Conservation (phyloP, 345 rosid species). For the Brassica nigra region DNA sequence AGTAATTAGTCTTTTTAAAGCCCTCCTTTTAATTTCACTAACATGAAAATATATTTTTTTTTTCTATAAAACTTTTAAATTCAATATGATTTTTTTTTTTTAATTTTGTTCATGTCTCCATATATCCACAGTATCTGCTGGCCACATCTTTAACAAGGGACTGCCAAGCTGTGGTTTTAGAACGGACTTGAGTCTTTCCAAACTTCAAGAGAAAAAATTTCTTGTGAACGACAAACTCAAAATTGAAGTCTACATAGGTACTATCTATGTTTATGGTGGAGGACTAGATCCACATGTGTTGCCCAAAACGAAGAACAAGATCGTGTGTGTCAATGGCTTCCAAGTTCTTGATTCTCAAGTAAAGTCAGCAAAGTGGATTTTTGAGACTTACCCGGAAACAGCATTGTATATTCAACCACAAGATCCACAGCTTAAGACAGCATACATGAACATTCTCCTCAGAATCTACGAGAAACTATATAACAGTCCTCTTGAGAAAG, state of each 20-base stretch:
- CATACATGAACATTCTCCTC: slow-evolving; percentile 11
- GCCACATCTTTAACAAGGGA: neutral
- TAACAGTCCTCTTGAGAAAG: neutral
- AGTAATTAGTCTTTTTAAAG: neutral
- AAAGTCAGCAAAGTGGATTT: neutral
- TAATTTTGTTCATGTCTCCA: neutral
- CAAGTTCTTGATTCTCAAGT: slow-evolving; percentile 6
- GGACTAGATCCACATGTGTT: neutral
- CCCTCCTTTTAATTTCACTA: neutral
- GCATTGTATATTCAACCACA: slow-evolving; percentile 13
- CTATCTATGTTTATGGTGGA: neutral
- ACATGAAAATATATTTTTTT: neutral
- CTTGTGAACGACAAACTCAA: neutral
- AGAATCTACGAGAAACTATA: slow-evolving; percentile 1
- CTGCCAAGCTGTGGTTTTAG: neutral
- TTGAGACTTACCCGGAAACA: slow-evolving; percentile 4
- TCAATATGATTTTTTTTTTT: neutral
- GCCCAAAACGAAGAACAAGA: neutral
- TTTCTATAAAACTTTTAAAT: too few species aligned
- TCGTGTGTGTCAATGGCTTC: slow-evolving; percentile 13
- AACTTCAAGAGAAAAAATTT: neutral
- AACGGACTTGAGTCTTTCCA: neutral
- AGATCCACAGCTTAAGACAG: slow-evolving; percentile 15
- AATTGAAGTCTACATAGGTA: neutral
- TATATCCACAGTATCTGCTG: neutral